phyloP scores from a whole-genome alignment of 345 rosid species.

The Citrus hindsii region DNA sequence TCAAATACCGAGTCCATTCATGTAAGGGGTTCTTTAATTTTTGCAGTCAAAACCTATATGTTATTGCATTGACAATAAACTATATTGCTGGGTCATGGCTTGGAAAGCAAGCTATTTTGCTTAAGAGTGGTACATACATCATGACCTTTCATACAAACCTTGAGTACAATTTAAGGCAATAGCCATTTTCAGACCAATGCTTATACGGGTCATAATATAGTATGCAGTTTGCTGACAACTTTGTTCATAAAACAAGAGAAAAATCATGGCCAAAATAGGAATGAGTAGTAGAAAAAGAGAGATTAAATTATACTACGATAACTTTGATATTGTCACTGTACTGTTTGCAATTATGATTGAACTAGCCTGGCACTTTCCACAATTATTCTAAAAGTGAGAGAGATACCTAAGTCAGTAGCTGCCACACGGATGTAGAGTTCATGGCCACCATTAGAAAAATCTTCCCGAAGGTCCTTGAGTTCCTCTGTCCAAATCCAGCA shows the following conservation, averaged over 20 bases:
- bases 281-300: neutral
- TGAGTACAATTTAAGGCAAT: slow-evolving; percentile 43
- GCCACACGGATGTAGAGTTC: too few species aligned
- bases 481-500: slow-evolving; percentile 34
- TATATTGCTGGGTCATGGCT: neutral
- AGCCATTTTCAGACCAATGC: slow-evolving; percentile 3
- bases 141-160: slow-evolving; percentile 24
- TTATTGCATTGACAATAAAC: neutral
- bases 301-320: too few species aligned
- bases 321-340: too few species aligned
- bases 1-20: neutral
- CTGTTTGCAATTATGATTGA: too few species aligned
- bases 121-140: neutral
- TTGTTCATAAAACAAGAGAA: neutral
- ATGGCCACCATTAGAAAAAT: too few species aligned
- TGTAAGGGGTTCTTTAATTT: neutral
- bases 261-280: neutral
- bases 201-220: too few species aligned
- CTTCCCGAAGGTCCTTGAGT: neutral
- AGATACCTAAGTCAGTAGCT: too few species aligned
- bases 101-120: neutral
- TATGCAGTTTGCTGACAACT: neutral
- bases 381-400: too few species aligned
- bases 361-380: too few species aligned
- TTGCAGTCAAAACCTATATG: neutral